Evolutionary conservation across 352 stramenopile genomes (phyloP), one percentile per base, ranked within the genome.

Genomic region (Globisporangium takayamanum): DNA sequence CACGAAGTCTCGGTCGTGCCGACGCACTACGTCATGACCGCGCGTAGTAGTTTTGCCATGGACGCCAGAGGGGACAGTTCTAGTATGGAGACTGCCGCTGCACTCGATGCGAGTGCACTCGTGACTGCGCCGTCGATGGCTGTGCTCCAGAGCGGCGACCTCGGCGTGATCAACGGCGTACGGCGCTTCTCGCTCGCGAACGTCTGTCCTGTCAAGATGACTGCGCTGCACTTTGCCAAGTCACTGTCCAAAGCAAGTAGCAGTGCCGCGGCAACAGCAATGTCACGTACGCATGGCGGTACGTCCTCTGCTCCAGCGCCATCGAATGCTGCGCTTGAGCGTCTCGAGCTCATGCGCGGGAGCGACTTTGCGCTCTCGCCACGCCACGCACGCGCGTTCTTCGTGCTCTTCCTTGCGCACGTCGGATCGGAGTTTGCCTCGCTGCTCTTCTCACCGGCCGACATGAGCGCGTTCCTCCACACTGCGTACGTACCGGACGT

Each of bases 401-500:
- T 74, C 0, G 51, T 71, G 25, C 62, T 88, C 26, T 62, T 78
- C 15, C 55, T 87, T 1, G 62, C 67, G 5, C 80, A 87, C n/a
- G 41, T 88, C 4, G 54, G 71, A 0, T 70, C 69, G 0, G 79
- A 83, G 47, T 86, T 78, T 36, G 72, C 77, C 1, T 75, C 73
- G 14, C 53, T 92, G 18, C 60, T 92, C 15, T 92, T 89, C 62
- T 74, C 74, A 12, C 78, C 77, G 0, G 67, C 62, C 12, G 81
- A 92, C 46, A 72, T 89, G 64, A 84, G 69, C 3, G 68, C 70
- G 8, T 89, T 87, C 48, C 66, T 76, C 6, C 69, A 78, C 64
- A 86, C 80, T 42, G 55, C 67, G 0, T 71, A 80, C 42, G 46
- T 74, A 1, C 30, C 53, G 3, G 63, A 70, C n/a, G 54, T 28